phyloP scores from a whole-genome alignment of 768 basidiomycete genomes.

The Pleurotus eryngii region DNA sequence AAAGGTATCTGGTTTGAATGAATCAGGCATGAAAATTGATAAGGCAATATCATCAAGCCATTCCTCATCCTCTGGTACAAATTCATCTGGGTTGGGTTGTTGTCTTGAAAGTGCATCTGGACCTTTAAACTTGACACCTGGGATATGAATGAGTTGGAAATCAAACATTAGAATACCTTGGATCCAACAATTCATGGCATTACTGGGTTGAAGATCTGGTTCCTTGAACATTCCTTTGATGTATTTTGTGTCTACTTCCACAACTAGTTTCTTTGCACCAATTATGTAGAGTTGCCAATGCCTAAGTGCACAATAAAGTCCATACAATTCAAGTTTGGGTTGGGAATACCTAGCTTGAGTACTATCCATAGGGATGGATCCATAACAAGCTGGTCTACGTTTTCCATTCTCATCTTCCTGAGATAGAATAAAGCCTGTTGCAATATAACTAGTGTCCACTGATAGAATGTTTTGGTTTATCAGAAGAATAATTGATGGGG shows the following conservation, averaged over 20 bases:
- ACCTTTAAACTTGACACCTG: slow-evolving; percentile 11
- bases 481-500: background rate
- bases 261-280: slow-evolving; percentile 12
- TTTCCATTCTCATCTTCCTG: slow-evolving; percentile 22
- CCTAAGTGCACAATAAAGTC: slow-evolving; percentile 24
- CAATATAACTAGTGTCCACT: slow-evolving; percentile 19
- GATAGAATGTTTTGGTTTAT: slow-evolving; percentile 20
- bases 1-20: no score
- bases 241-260: background rate
- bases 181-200: no score
- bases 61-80: no score
- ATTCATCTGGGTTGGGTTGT: background rate
- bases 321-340: slow-evolving; percentile 31
- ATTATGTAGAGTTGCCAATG: slow-evolving; percentile 16
- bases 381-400: slow-evolving; percentile 19
- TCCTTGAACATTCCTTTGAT: background rate
- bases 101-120: slow-evolving; percentile 12
- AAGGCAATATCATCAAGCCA: no score
- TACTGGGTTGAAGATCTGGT: background rate
- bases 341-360: slow-evolving; percentile 26
- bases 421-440: no score
- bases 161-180: no score
- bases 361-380: slow-evolving; percentile 26
- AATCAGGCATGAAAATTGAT: no score
- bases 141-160: slow-evolving; percentile 24